phyloP scores from a whole-genome alignment of 495 filamentous ascomycete genomes.

The Lasiosphaeriaceae sp. region DNA sequence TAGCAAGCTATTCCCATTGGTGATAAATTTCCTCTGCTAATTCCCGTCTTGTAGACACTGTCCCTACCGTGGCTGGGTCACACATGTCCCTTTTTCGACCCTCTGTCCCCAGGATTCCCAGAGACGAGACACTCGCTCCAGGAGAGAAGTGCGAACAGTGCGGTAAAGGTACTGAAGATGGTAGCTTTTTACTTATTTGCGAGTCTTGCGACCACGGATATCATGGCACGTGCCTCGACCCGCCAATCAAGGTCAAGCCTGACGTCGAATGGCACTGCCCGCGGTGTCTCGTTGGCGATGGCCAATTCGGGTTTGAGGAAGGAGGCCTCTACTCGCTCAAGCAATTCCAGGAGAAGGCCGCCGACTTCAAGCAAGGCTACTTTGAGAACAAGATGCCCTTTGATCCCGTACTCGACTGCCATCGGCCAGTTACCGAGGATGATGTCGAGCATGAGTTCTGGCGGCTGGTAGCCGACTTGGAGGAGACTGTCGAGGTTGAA shows the following conservation, averaged over 20 bases:
- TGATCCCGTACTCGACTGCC: constrained; percentile 76
- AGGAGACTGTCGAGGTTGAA: constrained; percentile 95
- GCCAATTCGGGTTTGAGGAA: constrained; percentile 97
- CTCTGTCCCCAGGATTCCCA: constrained; percentile 64
- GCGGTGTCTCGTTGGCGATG: constrained; percentile 90
- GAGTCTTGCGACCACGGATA: constrained; percentile 90
- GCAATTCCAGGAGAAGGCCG: constrained; percentile 95
- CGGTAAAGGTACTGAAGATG: constrained; percentile 67
- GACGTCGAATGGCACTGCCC: constrained; percentile 97
- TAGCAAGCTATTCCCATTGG: constrained; percentile 8
- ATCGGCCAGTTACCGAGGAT: constrained; percentile 81
- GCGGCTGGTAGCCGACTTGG: constrained; percentile 85
- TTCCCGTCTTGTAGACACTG: constrained; percentile 57
- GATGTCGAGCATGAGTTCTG: constrained; percentile 98
- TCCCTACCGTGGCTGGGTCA: constrained; percentile 88
- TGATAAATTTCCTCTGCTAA: constrained; percentile 34
- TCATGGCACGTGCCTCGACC: constrained; percentile 85
- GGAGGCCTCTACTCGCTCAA: constrained; percentile 92
- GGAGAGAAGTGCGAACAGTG: constrained; percentile 92
- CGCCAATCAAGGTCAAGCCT: constrained; percentile 69
- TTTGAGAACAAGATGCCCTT: constrained; percentile 89
- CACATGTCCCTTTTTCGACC: constrained; percentile 94
- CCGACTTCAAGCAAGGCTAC: constrained; percentile 88
- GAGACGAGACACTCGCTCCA: constrained; percentile 61
- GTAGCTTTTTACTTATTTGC: constrained; percentile 67